These are phyloP conservation scores for Colletotrichum sp. DNA, from an alignment of 2,329 filamentous ascomycete species.

Conservation along the genomic window DNA sequence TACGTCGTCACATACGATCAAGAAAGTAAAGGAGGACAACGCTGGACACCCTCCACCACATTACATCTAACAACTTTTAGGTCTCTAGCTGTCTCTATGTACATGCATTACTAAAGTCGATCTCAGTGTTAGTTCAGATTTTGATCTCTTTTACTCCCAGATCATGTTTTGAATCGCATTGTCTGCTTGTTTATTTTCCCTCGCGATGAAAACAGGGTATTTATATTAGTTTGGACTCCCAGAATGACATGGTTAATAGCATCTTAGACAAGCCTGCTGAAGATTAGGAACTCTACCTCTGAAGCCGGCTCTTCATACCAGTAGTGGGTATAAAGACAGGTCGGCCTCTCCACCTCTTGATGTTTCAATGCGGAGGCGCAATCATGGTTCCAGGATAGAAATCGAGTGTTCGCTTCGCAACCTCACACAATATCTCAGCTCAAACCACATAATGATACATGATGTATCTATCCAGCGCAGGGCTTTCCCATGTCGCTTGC, in stretches of 20 bases:
- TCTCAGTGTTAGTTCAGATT: no score
- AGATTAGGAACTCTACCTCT: not conserved
- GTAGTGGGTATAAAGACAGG: not conserved
- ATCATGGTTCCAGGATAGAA: no score
- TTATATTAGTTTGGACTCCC: not conserved
- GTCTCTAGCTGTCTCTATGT: no score
- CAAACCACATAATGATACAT: not conserved
- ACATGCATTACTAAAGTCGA: no score
- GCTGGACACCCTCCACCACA: not conserved
- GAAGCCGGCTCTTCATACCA: not conserved
- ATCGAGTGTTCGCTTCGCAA: not conserved
- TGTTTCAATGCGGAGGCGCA: not conserved
- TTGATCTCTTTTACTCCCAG: no score
- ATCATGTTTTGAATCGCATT: no score
- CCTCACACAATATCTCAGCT: not conserved
- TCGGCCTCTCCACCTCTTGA: not conserved
- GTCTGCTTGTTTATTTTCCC: no score
- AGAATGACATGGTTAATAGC: not conserved
- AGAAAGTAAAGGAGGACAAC: not conserved
- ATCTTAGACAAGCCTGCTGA: not conserved
- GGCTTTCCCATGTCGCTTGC: no score
- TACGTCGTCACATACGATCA: not conserved
- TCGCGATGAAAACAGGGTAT: no score
- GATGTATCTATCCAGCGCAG: no score
- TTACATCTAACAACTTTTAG: no score